A percentile compares a stretch with the other conserved stretches of the same genome.
Conservation (phyloP, 2,329 filamentous ascomycete genomes). For the Penicillium sp. region DNA sequence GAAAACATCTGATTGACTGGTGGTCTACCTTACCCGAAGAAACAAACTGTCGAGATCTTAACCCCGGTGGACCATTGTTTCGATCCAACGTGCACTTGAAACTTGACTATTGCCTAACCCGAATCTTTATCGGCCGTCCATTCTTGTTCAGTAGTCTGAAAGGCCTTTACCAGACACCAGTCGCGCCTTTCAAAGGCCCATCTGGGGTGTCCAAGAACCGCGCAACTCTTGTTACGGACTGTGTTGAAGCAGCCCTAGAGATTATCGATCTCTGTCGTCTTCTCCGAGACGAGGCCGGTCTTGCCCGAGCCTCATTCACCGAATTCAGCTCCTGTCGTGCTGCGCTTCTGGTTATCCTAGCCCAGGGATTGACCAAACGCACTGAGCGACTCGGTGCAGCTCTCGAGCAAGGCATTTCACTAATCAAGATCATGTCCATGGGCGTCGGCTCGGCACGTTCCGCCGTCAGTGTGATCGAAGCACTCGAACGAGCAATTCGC, state of each 20-base stretch:
- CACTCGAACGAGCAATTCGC: conserved; percentile 50
- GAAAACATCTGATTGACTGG: conserved; percentile 44
- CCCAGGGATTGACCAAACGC: conserved; percentile 41
- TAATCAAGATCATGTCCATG: conserved; percentile 55
- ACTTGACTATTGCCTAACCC: conserved; percentile 53
- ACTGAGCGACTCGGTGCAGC: conserved; percentile 46
- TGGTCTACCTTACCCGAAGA: conserved; percentile 42
- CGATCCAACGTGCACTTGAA: conserved; percentile 53
- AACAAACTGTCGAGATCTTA: conserved; percentile 42
- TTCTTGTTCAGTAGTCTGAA: conserved; percentile 50
- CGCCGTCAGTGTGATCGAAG: conserved; percentile 54
- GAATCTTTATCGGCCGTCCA: conserved; percentile 55
- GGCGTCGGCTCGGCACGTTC: conserved; percentile 54
- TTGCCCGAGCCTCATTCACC: conserved; percentile 56
- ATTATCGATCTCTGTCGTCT: conserved; percentile 53
- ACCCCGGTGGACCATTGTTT: conserved; percentile 42
- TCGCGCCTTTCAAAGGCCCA: conserved; percentile 25
- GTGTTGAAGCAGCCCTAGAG: conserved; percentile 53
- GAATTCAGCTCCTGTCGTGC: conserved; percentile 58
- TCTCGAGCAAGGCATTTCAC: conserved; percentile 50
- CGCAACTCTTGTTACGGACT: conserved; percentile 49
- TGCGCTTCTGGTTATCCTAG: conserved; percentile 50
- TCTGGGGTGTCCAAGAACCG: conserved; percentile 36
- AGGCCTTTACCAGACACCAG: conserved; percentile 22
- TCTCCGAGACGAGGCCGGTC: conserved; percentile 52